Percentiles rank a stretch among this genome's conserved stretches.
These are phyloP conservation scores for Puccinia sorghi DNA, from an alignment of 1,284 basidiomycete species.

Conservation along the genomic window DNA sequence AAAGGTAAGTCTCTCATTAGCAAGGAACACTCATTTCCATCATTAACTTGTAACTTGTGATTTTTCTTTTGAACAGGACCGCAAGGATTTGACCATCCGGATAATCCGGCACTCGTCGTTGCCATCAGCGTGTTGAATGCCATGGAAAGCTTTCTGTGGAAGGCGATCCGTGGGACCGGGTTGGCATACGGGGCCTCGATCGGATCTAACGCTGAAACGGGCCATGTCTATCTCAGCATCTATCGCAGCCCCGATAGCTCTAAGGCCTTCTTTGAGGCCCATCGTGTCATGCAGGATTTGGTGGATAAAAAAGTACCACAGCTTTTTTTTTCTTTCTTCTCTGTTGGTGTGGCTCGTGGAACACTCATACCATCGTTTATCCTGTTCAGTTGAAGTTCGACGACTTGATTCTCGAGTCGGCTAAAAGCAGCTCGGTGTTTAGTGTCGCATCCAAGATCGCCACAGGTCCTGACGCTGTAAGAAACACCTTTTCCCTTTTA, in stretches of 20 bases:
- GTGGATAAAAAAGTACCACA: slow-evolving; percentile 54
- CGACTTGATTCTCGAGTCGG: slow-evolving; percentile 80
- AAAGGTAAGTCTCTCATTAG: slow-evolving; percentile 62
- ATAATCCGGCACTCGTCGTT: slow-evolving; percentile 81
- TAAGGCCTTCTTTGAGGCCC: slow-evolving; percentile 78
- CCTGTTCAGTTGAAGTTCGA: slow-evolving; percentile 73
- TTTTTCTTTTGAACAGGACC: slow-evolving; percentile 26
- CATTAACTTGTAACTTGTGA: too few species aligned
- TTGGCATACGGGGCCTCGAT: slow-evolving; percentile 90
- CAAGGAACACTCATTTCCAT: not conserved
- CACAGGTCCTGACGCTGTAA: slow-evolving; percentile 78
- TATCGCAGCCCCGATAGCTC: slow-evolving; percentile 78
- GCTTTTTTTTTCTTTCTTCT: not conserved
- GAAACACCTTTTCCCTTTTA: not conserved
- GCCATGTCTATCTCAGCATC: slow-evolving; percentile 63
- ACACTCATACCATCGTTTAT: not conserved
- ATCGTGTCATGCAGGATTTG: slow-evolving; percentile 59
- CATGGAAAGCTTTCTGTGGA: slow-evolving; percentile 91
- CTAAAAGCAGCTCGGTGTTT: slow-evolving; percentile 88
- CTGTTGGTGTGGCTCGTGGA: too few species aligned
- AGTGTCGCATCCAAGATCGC: slow-evolving; percentile 76
- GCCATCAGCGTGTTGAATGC: slow-evolving; percentile 86
- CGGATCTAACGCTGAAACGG: slow-evolving; percentile 75
- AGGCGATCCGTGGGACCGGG: slow-evolving; percentile 77
- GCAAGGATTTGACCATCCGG: slow-evolving; percentile 73